A percentile compares a stretch with the other conserved stretches of the same genome.
Evolutionary conservation across 495 filamentous ascomycete genomes (phyloP).

Genomic region (Penicillium pancosmium): DNA sequence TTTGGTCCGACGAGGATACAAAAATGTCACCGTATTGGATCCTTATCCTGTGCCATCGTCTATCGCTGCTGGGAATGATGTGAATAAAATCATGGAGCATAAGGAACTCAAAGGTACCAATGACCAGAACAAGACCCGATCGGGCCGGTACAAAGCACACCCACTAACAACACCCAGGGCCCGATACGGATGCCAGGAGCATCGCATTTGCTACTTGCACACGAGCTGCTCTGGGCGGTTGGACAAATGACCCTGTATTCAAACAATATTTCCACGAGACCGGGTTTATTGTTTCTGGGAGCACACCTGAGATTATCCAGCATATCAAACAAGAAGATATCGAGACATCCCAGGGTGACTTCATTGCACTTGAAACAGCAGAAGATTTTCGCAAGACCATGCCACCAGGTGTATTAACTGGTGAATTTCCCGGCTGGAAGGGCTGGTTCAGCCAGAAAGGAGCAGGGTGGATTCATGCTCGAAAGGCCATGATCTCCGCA

Average conservation of each 20-base stretch:
- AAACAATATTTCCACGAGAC: constrained; percentile 52
- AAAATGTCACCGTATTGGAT: constrained; percentile 52
- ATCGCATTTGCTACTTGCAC: constrained; percentile 40
- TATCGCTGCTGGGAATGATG: constrained; percentile 57
- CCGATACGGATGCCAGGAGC: constrained; percentile 28
- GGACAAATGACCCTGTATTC: constrained; percentile 52
- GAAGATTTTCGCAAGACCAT: constrained; percentile 54
- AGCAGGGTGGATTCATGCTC: constrained; percentile 55
- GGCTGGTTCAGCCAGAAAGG: constrained; percentile 46
- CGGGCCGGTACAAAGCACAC: not conserved
- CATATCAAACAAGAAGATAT: constrained; percentile 42
- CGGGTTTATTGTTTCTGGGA: constrained; percentile 49
- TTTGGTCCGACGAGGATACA: constrained; percentile 51
- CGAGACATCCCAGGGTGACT: constrained; percentile 31
- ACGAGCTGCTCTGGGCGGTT: constrained; percentile 43
- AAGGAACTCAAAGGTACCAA: constrained; percentile 42
- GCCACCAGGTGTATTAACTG: constrained; percentile 53
- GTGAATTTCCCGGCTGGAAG: constrained; percentile 53
- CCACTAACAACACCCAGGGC: constrained; percentile 15
- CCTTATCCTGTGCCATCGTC: constrained; percentile 47
- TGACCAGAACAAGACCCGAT: not conserved
- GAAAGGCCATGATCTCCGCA: constrained; percentile 48
- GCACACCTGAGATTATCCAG: constrained; percentile 35
- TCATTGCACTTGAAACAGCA: constrained; percentile 30
- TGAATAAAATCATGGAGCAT: constrained; percentile 60